Conservation (phyloP, 805 yeast species). For the Osmozyma mogii region DNA sequence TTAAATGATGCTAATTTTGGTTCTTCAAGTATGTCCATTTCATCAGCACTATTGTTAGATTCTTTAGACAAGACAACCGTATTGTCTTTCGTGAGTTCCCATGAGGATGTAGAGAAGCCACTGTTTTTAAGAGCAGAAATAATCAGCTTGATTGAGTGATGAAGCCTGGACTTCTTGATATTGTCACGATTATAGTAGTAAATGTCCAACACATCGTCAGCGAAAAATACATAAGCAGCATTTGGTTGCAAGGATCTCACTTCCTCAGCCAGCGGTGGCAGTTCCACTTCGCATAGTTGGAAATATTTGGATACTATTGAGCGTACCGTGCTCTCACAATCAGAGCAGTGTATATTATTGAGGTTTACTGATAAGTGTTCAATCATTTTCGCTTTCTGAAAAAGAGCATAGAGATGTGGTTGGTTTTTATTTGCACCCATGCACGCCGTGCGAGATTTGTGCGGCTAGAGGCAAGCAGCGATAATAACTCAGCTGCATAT, state of each 20-base stretch:
- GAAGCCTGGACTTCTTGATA: conserved; percentile 7
- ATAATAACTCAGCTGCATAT: no score
- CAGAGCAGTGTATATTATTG: conserved; percentile 48
- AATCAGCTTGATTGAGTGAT: conserved; percentile 16
- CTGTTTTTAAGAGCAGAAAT: conserved; percentile 17
- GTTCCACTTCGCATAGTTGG: conserved; percentile 1
- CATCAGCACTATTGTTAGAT: conserved; percentile 2
- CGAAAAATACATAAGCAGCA: conserved; percentile 12
- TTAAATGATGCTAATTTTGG: conserved; percentile 6
- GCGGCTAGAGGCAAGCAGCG: no score
- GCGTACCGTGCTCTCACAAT: conserved; percentile 37
- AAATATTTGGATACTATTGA: conserved; percentile 17
- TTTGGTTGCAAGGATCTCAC: conserved; percentile 5
- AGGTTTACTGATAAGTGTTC: no score
- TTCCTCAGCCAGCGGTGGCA: background rate
- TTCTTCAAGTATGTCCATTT: conserved; percentile 11
- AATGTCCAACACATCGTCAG: conserved; percentile 20
- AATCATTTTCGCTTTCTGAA: no score
- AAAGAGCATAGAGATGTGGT: no score
- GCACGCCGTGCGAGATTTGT: no score
- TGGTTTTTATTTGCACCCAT: no score
- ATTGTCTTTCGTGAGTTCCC: conserved; percentile 23
- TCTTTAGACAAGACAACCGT: conserved; percentile 2
- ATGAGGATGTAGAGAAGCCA: conserved; percentile 32
- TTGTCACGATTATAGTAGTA: conserved; percentile 11